Evolutionary conservation across 257 asterid species (phyloP).

Genomic region (Lavandula angustifolia): DNA sequence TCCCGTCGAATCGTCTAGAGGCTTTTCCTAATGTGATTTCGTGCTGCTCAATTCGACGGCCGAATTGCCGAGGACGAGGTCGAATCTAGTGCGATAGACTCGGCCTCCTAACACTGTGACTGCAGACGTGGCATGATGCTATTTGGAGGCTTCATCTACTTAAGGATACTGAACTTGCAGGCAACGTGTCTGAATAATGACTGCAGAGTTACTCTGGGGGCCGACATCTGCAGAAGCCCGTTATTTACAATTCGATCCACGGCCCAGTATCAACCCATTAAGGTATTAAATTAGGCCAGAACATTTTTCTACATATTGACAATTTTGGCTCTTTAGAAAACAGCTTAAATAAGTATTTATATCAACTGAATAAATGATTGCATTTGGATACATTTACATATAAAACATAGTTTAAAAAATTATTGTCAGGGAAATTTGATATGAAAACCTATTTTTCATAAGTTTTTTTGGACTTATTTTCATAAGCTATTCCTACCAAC

Average conservation of each 20-base stretch:
- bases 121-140: slow-evolving; percentile 9
- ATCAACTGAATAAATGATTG: too few species aligned
- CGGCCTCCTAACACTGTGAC: not conserved
- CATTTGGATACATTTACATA: too few species aligned
- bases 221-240: not conserved
- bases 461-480: too few species aligned
- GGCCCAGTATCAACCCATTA: slow-evolving; percentile 2
- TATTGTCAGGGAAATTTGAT: too few species aligned
- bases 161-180: not conserved
- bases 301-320: too few species aligned
- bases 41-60: slow-evolving; percentile 29
- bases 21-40: slow-evolving; percentile 5
- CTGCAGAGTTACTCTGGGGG: not conserved
- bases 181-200: not conserved
- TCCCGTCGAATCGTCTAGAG: not conserved
- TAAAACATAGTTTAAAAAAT: too few species aligned
- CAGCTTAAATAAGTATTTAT: too few species aligned
- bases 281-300: too few species aligned
- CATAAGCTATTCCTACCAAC: too few species aligned
- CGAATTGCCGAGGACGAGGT: not conserved
- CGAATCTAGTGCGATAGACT: slow-evolving; percentile 6
- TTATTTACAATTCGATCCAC: not conserved
- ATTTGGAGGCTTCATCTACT: not conserved
- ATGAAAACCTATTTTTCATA: too few species aligned
- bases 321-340: too few species aligned